Evolutionary conservation across 2,329 filamentous ascomycete genomes (phyloP).

Genomic region (Sclerotinia glacialis): DNA sequence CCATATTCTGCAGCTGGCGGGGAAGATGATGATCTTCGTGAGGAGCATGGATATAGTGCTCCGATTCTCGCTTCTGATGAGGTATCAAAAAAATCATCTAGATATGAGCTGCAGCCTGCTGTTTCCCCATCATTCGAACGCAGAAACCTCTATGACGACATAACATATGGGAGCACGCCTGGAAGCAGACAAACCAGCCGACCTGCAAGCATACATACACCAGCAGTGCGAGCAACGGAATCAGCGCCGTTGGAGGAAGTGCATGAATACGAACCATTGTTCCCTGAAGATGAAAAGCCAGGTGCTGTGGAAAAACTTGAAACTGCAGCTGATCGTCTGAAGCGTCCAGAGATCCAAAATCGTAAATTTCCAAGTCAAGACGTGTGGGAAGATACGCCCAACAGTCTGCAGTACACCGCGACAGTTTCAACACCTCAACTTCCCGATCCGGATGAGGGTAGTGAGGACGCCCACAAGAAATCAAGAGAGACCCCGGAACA

Average conservation of each 20-base stretch:
- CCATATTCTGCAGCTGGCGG: conserved; percentile 45
- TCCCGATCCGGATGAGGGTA: conserved; percentile 43
- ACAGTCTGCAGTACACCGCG: conserved; percentile 73
- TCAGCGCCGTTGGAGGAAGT: conserved; percentile 79
- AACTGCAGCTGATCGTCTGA: conserved; percentile 54
- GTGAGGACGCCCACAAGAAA: conserved; percentile 24
- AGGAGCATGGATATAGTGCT: conserved; percentile 62
- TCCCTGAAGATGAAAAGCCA: conserved; percentile 70
- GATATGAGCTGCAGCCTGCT: conserved; percentile 72
- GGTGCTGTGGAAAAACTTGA: conserved; percentile 47
- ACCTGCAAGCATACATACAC: conserved; percentile 58
- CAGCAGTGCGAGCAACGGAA: conserved; percentile 46
- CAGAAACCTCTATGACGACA: conserved; percentile 56
- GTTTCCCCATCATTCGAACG: conserved; percentile 71
- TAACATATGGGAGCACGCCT: conserved; percentile 47
- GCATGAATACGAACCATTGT: conserved; percentile 92
- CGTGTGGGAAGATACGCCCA: conserved; percentile 94
- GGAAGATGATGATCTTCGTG: conserved; percentile 49
- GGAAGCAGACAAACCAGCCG: conserved; percentile 57
- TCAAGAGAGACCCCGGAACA: conserved; percentile 52
- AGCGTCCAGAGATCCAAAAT: conserved; percentile 52
- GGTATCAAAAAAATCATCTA: conserved; percentile 68
- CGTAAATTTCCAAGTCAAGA: conserved; percentile 90
- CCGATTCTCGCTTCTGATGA: conserved; percentile 91
- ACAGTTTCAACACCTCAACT: conserved; percentile 81